Percentiles rank a stretch among this genome's conserved stretches.
Evolutionary conservation across 139 green algal genomes (phyloP).

Genomic region (Micromonas commoda): DNA sequence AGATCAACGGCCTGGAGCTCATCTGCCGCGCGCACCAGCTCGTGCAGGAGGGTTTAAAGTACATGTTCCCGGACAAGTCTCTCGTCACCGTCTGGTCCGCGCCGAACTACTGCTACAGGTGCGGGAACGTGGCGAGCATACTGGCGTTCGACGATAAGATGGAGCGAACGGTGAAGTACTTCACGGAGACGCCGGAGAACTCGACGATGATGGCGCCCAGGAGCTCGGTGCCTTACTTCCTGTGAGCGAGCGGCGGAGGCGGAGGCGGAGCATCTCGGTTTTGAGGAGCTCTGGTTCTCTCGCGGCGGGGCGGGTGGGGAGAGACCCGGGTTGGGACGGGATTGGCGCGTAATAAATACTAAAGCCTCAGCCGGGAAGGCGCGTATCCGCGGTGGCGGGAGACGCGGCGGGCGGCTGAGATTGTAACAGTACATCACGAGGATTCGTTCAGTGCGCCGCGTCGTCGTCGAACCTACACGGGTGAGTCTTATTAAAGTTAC

Average conservation of each 20-base stretch:
- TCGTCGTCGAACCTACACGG: too few species aligned
- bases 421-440: background rate
- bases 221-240: conserved; percentile 71
- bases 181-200: conserved; percentile 95
- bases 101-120: conserved; percentile 99
- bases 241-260: conserved; percentile 42
- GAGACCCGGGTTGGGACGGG: background rate
- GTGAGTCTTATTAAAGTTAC: too few species aligned
- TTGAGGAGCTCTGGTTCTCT: background rate
- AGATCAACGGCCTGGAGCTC: conserved; percentile 89
- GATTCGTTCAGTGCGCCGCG: background rate
- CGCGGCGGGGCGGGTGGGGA: background rate
- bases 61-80: conserved; percentile 86
- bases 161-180: conserved; percentile 64
- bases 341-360: background rate
- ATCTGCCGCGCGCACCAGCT: conserved; percentile 95
- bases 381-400: background rate
- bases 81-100: conserved; percentile 94
- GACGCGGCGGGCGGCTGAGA: background rate
- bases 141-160: conserved; percentile 89
- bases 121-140: conserved; percentile 94
- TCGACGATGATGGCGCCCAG: conserved; percentile 74
- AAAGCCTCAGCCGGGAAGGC: background rate
- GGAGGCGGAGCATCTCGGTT: too few species aligned
- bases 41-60: conserved; percentile 96